Base-by-base conservation (phyloP, 2,329 filamentous ascomycete genomes). In the Botrytis medusae region DNA sequence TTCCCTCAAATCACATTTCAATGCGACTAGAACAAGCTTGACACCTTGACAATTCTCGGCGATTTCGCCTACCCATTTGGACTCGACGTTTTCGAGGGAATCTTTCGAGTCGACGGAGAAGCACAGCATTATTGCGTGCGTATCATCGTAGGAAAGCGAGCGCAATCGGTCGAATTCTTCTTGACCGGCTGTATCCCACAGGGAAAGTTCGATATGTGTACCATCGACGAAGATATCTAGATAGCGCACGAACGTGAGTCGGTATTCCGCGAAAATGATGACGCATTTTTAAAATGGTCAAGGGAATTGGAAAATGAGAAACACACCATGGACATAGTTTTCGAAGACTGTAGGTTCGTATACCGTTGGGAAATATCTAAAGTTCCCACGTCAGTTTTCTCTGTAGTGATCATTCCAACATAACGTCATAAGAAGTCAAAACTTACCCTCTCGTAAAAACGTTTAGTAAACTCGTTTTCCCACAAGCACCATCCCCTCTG, bases 331-430 rank as follows among this genome's bases (percentile, higher is more conserved):
- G 76, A 99, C 95, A 84, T 98, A 99, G 84, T 99, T 99, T 83
- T 99, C 95, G 84, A 98, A 98, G 77, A 98, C 95, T 51, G 95
- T 99, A 72, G 96, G 96, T 84, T 98, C 95, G 85, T 98, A 98
- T 81, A 98, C 95, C 73, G 95, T 98, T 69, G 95, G 95, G 83
- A 99, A 99, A 84, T 98, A 97, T 76, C 93, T 95, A 61, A 29
- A 25, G 42, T 51, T 46, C 10, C 34, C 71, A 74, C 76, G 62
- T 81, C 77, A 75, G 48, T 34, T 57, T 34, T n/a, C 16, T 42
- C 37, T 20, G 64, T 62, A 46, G 44, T 62, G 67, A 64, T 65
- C 74, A 34, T 9, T 37, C 40, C 16, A 22, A 34, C 4, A n/a
- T 12, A 37, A 61, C 8, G 40, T 37, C 40, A 37, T 20, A 3